phyloP scores from a whole-genome alignment of 208 protist species.

The Wallacemonas sp. region DNA sequence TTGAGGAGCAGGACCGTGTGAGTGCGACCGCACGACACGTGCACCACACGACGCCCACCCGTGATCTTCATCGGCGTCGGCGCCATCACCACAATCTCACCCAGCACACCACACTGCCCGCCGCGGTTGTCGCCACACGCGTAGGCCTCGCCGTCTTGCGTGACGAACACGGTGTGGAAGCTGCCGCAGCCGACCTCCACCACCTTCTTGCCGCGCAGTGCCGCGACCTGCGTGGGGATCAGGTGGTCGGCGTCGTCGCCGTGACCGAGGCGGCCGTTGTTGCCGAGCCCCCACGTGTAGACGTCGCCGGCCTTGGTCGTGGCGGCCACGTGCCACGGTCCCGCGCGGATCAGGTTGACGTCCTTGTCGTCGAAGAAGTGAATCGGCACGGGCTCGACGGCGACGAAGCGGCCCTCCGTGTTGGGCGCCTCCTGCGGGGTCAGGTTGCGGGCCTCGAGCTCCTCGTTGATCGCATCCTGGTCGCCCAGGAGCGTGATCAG shows the following conservation, averaged over 20 bases:
- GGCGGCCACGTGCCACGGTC: slow-evolving; percentile 83
- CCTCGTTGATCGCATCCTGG: slow-evolving; percentile 26
- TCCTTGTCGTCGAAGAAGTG: slow-evolving; percentile 30
- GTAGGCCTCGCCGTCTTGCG: slow-evolving; percentile 50
- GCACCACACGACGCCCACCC: slow-evolving; percentile 42
- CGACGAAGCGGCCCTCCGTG: slow-evolving; percentile 27
- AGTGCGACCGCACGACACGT: slow-evolving; percentile 64
- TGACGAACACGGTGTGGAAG: slow-evolving; percentile 81
- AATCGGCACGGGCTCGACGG: slow-evolving; percentile 34
- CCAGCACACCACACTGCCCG: slow-evolving; percentile 74
- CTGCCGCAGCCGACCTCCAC: slow-evolving; percentile 73
- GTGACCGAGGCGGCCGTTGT: slow-evolving; percentile 79
- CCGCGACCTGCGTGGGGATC: slow-evolving; percentile 37
- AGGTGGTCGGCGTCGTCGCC: slow-evolving; percentile 53
- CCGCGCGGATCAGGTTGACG: slow-evolving; percentile 46
- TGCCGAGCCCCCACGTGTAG: slow-evolving; percentile 83
- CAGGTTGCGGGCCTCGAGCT: slow-evolving; percentile 12
- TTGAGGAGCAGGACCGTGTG: slow-evolving; percentile 69
- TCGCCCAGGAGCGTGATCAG: slow-evolving; percentile 58
- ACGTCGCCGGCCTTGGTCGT: slow-evolving; percentile 43
- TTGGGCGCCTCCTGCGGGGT: slow-evolving; percentile 23
- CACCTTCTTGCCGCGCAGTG: slow-evolving; percentile 35
- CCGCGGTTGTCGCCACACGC: slow-evolving; percentile 78
- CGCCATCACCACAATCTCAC: slow-evolving; percentile 39
- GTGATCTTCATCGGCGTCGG: slow-evolving; percentile 48